These are phyloP conservation scores for Cryphonectria japonica DNA, from an alignment of 2,329 filamentous ascomycete species.

Conservation along the genomic window DNA sequence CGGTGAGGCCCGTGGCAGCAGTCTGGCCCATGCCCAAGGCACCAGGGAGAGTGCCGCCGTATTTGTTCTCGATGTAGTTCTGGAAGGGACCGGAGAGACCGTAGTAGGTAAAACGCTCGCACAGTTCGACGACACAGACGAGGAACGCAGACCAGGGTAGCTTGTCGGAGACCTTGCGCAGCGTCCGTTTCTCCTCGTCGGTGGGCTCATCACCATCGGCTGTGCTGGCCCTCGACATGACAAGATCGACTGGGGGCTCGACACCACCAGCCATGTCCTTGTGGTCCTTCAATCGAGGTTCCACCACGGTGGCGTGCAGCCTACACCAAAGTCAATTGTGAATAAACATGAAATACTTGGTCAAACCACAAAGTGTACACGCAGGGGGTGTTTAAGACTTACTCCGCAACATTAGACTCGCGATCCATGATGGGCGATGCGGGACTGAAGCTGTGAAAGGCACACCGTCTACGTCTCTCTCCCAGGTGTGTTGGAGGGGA, in stretches of 20 bases:
- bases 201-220: slow-evolving; percentile 26
- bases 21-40: slow-evolving; percentile 26
- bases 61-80: slow-evolving; percentile 26
- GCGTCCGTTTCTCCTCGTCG: slow-evolving; percentile 23
- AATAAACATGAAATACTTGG: neutral
- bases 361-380: neutral
- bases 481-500: neutral
- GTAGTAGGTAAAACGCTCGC: slow-evolving; percentile 29
- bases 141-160: slow-evolving; percentile 30
- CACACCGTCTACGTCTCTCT: neutral
- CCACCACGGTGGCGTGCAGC: slow-evolving; percentile 24
- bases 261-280: slow-evolving; percentile 28
- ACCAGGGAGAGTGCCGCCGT: slow-evolving; percentile 18
- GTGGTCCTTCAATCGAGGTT: slow-evolving; percentile 20
- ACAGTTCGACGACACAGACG: slow-evolving; percentile 28
- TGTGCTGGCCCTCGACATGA: slow-evolving; percentile 9
- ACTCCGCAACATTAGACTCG: slow-evolving; percentile 27
- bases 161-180: slow-evolving; percentile 29
- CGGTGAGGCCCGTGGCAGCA: slow-evolving; percentile 19
- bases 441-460: neutral
- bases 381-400: neutral
- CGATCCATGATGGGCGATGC: slow-evolving; percentile 21
- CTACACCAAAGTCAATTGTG: neutral
- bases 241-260: slow-evolving; percentile 12
- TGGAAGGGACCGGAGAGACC: slow-evolving; percentile 29